These are phyloP conservation scores for Clonostachys solani DNA, from an alignment of 2,329 filamentous ascomycete genomes.

Conservation along the genomic window DNA sequence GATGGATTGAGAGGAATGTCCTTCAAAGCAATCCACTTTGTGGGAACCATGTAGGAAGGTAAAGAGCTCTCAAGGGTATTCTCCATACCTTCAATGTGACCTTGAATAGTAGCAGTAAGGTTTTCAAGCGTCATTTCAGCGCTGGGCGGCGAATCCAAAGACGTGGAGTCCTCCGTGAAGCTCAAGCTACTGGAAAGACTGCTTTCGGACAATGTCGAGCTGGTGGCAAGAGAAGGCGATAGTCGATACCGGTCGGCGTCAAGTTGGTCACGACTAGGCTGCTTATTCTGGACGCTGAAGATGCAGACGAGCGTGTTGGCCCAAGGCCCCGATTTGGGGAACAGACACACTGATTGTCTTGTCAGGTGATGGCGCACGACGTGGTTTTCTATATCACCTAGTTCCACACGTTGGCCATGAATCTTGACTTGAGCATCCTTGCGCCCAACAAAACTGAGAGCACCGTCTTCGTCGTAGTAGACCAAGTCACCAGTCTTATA, in stretches of 20 bases:
- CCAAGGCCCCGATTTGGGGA: no score
- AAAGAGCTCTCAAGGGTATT: not conserved
- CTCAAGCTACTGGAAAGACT: not conserved
- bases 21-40: not conserved
- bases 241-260: no score
- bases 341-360: no score
- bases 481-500: constrained; percentile 10
- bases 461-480: constrained; percentile 19
- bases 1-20: not conserved
- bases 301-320: no score
- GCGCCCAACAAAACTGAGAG: constrained; percentile 37
- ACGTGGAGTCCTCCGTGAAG: no score
- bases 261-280: no score
- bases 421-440: constrained; percentile 25
- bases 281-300: no score
- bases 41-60: constrained; percentile 1
- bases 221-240: not conserved
- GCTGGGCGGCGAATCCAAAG: no score
- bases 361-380: not conserved
- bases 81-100: not conserved
- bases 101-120: no score
- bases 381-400: constrained; percentile 21
- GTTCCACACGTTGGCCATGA: constrained; percentile 53
- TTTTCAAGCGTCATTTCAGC: no score
- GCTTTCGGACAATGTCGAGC: not conserved